Conservation (phyloP, 129 eudicot species). For the Deinandra increscens region DNA sequence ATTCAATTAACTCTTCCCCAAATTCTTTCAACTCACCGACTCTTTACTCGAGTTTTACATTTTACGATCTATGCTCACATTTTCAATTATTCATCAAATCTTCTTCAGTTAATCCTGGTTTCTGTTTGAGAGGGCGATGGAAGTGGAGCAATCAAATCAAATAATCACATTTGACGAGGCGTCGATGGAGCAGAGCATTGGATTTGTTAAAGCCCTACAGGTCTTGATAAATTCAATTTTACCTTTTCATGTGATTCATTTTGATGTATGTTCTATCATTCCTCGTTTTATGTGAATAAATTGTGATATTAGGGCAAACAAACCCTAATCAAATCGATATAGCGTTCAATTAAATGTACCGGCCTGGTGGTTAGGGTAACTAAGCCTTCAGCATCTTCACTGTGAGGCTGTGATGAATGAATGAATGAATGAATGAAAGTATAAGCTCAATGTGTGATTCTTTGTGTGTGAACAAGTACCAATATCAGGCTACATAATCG, state of each 20-base stretch:
- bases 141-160: constrained; percentile 38
- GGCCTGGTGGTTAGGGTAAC: constrained; percentile 9
- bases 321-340: not conserved
- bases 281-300: not conserved
- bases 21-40: not conserved
- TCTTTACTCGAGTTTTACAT: not conserved
- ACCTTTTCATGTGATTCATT: constrained; percentile 3
- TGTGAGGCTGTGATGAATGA: not conserved
- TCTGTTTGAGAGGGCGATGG: constrained; percentile 22
- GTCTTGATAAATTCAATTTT: constrained; percentile 25
- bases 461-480: not conserved
- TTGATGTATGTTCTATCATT: not conserved
- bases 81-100: constrained; percentile 26
- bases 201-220: constrained; percentile 91
- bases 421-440: not conserved
- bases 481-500: not conserved
- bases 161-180: constrained; percentile 67
- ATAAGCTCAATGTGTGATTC: constrained; percentile 14
- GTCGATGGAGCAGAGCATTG: constrained; percentile 80
- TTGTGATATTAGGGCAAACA: constrained; percentile 10
- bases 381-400: too few species aligned
- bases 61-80: constrained; percentile 14
- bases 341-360: not conserved
- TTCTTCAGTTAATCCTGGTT: not conserved
- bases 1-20: not conserved